A percentile compares a stretch with the other conserved stretches of the same genome.
Conservation (phyloP, 75 land plant species). For the Pinus taeda region DNA sequence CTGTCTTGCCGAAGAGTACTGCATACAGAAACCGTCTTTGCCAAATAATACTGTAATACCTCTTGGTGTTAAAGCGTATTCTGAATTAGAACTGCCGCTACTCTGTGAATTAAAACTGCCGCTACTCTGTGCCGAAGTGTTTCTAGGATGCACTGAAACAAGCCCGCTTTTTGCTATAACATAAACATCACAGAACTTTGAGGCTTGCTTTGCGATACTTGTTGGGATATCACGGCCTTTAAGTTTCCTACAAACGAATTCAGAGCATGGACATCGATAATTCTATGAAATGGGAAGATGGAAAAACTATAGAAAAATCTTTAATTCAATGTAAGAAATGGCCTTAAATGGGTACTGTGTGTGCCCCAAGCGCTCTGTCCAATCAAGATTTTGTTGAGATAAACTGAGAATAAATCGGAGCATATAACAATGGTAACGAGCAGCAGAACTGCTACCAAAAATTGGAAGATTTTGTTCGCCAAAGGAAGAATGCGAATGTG, state of each 20-base stretch:
- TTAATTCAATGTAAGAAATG: too few species aligned
- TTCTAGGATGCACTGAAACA: neutral
- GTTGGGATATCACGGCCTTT: constrained; percentile 35
- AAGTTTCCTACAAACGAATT: constrained; percentile 24
- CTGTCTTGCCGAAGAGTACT: too few species aligned
- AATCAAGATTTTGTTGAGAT: neutral
- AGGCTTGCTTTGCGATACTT: constrained; percentile 22
- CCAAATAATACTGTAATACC: neutral
- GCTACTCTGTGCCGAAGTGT: neutral
- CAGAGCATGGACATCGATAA: too few species aligned
- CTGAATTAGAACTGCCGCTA: neutral
- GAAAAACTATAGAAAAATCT: too few species aligned
- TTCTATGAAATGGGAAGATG: too few species aligned
- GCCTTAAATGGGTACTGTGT: too few species aligned
- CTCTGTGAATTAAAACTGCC: neutral
- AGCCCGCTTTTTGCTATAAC: constrained; percentile 40
- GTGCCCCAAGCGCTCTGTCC: neutral
- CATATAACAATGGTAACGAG: neutral
- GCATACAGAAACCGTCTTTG: neutral
- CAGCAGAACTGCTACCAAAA: neutral
- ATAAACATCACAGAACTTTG: constrained; percentile 48
- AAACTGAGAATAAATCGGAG: neutral
- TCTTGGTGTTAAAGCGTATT: neutral
- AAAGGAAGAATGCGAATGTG: too few species aligned
- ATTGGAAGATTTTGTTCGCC: too few species aligned